phyloP scores from a whole-genome alignment of 1,284 basidiomycete genomes.

The Albatrellus sp. region DNA sequence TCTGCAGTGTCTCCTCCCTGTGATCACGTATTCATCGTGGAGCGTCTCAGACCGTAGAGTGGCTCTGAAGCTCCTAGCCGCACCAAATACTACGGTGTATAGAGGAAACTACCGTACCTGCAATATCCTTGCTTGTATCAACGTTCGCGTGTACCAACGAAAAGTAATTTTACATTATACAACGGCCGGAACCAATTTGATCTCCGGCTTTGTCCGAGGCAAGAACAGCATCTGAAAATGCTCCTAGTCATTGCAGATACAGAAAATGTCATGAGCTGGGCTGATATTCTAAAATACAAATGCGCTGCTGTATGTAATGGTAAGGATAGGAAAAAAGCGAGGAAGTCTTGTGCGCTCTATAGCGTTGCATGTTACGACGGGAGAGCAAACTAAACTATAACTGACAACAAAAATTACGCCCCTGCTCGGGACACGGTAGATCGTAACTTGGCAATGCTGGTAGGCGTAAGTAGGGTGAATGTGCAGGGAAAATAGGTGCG shows the following conservation, averaged over 20 bases:
- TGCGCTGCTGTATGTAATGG: no score
- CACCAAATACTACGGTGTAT: not conserved
- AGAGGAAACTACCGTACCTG: not conserved
- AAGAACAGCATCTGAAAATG: not conserved
- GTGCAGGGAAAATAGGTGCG: not conserved
- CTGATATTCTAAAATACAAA: no score
- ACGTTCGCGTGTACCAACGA: no score
- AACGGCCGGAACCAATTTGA: no score
- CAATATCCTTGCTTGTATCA: not conserved
- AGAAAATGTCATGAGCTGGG: no score
- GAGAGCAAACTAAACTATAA: no score
- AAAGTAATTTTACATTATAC: no score
- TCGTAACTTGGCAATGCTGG: not conserved
- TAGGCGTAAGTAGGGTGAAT: conserved; percentile 1
- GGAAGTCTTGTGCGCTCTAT: no score
- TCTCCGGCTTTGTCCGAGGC: not conserved
- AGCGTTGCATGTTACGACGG: no score
- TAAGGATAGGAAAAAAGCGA: no score
- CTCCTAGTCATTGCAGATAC: no score
- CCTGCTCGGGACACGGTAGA: not conserved
- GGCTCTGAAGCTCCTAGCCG: conserved; percentile 9
- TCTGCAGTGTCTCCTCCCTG: conserved; percentile 9
- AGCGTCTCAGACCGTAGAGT: conserved; percentile 13
- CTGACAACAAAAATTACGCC: no score
- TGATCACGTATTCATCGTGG: not conserved